Conservation (phyloP, 176 grass and related monocot genomes). For the Chrysopogon serrulatus region DNA sequence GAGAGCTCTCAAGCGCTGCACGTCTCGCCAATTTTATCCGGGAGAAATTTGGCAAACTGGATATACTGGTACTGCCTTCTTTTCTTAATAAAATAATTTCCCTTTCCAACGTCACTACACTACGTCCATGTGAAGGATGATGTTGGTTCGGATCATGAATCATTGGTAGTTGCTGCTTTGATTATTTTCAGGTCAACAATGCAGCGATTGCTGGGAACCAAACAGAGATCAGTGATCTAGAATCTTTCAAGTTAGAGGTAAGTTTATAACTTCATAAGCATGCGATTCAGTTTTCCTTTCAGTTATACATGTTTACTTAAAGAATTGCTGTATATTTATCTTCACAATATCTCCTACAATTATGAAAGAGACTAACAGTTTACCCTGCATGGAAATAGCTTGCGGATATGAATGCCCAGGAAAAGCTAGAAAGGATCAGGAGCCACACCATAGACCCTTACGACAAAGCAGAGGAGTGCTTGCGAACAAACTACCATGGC, state of each 20-base stretch:
- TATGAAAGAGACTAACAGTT: neutral
- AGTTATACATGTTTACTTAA: neutral
- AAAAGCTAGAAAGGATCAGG: conserved; percentile 13
- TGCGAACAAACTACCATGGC: conserved; percentile 59
- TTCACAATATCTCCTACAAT: neutral
- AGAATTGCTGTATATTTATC: neutral
- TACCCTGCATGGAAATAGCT: conserved; percentile 5
- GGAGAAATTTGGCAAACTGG: conserved; percentile 39
- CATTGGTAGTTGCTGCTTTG: neutral
- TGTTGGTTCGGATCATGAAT: neutral
- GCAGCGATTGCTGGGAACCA: neutral
- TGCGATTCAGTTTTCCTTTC: neutral
- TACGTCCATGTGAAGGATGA: neutral
- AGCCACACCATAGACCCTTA: conserved; percentile 18
- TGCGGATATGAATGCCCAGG: neutral
- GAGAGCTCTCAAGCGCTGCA: conserved; percentile 14
- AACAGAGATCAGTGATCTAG: neutral
- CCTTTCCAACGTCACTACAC: neutral
- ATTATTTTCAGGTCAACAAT: conserved; percentile 36
- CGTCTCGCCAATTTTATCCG: conserved; percentile 32
- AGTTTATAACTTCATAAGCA: neutral
- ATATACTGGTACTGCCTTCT: conserved; percentile 19
- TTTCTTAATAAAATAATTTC: neutral
- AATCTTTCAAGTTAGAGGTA: neutral
- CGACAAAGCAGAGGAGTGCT: conserved; percentile 40